A percentile compares a stretch with the other conserved stretches of the same genome.
Conservation (phyloP, 768 basidiomycete genomes). For the Podaxis sp. region DNA sequence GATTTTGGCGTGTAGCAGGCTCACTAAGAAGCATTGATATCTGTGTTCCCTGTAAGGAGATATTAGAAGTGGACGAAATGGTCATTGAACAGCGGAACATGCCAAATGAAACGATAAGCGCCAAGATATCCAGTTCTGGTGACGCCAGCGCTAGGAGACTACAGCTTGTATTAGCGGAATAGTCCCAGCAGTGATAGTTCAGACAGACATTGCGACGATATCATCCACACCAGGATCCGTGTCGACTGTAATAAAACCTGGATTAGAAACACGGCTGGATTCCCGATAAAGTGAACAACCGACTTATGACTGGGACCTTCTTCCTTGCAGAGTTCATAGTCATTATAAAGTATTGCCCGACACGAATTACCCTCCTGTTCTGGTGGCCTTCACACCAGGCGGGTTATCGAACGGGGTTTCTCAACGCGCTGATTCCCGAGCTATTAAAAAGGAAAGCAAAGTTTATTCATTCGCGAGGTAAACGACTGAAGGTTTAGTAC, state of each 20-base stretch:
- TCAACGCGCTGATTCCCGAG: not conserved
- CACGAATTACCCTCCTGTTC: no score
- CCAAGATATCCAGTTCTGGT: constrained; percentile 78
- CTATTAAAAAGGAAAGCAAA: not conserved
- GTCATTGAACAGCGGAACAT: constrained; percentile 17
- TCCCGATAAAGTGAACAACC: constrained; percentile 18
- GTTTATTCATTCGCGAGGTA: not conserved
- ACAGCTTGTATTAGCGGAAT: not conserved
- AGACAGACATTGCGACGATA: constrained; percentile 63
- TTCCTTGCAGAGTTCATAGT: constrained; percentile 5
- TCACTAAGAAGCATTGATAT: constrained; percentile 56
- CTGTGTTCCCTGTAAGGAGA: constrained; percentile 59
- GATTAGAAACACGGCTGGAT: not conserved
- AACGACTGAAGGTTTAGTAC: not conserved
- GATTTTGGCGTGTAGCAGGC: constrained; percentile 22
- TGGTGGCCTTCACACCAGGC: not conserved
- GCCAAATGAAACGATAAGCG: constrained; percentile 77
- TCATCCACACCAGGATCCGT: constrained; percentile 90
- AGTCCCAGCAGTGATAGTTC: not conserved
- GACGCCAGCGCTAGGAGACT: constrained; percentile 78
- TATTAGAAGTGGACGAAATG: not conserved
- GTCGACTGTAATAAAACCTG: constrained; percentile 47
- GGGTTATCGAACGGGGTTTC: not conserved
- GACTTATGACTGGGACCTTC: constrained; percentile 65
- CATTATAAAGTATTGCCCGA: not conserved